Conservation (phyloP, 2,329 filamentous ascomycete species). For the Exophiala phaeomuriformis region DNA sequence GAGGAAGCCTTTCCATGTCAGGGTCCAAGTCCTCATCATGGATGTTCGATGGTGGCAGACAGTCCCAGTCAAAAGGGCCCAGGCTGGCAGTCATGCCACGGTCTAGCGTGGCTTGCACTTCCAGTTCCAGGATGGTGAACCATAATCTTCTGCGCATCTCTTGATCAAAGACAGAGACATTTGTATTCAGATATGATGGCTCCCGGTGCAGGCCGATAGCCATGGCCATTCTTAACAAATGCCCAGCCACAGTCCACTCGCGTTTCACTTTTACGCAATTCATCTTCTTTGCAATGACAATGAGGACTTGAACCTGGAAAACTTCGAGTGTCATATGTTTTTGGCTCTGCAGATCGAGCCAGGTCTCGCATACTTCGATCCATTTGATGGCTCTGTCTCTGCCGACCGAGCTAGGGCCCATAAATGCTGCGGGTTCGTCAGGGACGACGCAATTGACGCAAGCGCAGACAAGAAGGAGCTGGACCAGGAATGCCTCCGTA, state of each 20-base stretch:
- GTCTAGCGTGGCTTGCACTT: conserved; percentile 50
- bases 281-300: conserved; percentile 42
- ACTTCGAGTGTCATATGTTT: conserved; percentile 44
- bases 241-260: conserved; percentile 44
- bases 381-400: conserved; percentile 21
- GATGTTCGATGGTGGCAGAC: conserved; percentile 36
- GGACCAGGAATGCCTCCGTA: conserved; percentile 20
- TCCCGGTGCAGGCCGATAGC: conserved; percentile 46
- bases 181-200: conserved; percentile 34
- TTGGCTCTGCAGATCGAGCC: conserved; percentile 37
- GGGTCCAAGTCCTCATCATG: conserved; percentile 28
- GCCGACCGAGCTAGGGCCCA: conserved; percentile 17
- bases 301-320: conserved; percentile 45
- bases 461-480: conserved; percentile 23
- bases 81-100: conserved; percentile 47
- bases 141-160: conserved; percentile 52
- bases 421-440: conserved; percentile 11
- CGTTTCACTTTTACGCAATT: conserved; percentile 46
- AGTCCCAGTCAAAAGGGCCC: conserved; percentile 42
- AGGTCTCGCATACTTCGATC: conserved; percentile 24
- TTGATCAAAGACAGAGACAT: conserved; percentile 40
- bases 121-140: conserved; percentile 51
- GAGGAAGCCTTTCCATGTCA: conserved; percentile 18
- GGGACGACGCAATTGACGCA: conserved; percentile 17
- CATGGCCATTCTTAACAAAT: conserved; percentile 43